These are phyloP conservation scores for Colletotrichum sojae DNA, from an alignment of 2,329 filamentous ascomycete species.

Conservation along the genomic window DNA sequence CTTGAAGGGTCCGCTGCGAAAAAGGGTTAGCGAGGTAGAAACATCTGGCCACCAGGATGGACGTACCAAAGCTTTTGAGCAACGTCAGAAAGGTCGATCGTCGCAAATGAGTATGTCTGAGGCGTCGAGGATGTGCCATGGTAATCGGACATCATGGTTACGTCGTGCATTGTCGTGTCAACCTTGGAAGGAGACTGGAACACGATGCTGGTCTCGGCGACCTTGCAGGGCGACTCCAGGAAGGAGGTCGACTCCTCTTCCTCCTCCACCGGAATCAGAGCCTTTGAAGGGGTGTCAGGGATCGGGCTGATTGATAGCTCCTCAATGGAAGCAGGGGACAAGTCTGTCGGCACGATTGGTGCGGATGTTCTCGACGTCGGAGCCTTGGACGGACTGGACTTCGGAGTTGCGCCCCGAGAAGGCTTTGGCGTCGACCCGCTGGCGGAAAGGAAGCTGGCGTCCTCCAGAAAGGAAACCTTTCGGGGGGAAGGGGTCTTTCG, in stretches of 20 bases:
- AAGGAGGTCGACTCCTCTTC: background rate
- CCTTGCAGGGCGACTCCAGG: slow-evolving; percentile 11
- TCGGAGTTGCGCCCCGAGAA: slow-evolving; percentile 5
- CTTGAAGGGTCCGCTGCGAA: slow-evolving; percentile 19
- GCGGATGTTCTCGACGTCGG: slow-evolving; percentile 28
- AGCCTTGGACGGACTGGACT: slow-evolving; percentile 26
- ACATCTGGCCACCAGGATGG: background rate
- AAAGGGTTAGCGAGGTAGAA: slow-evolving; percentile 10
- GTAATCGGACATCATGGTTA: slow-evolving; percentile 32
- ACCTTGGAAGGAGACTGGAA: slow-evolving; percentile 29
- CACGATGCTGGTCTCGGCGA: background rate
- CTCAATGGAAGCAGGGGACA: slow-evolving; percentile 11
- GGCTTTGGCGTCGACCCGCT: slow-evolving; percentile 16
- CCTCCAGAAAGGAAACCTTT: slow-evolving; percentile 34
- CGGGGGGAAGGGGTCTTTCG: slow-evolving; percentile 14
- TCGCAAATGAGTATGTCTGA: slow-evolving; percentile 2
- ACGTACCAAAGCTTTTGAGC: slow-evolving; percentile 12
- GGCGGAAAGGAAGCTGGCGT: slow-evolving; percentile 13
- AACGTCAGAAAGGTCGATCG: slow-evolving; percentile 1
- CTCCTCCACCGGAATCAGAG: background rate
- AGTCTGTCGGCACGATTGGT: slow-evolving; percentile 11
- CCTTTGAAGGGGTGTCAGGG: slow-evolving; percentile 6
- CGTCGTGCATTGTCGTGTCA: slow-evolving; percentile 31
- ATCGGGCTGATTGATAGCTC: background rate
- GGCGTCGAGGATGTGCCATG: slow-evolving; percentile 1